These are phyloP conservation scores for Paraphoma sp. DNA, from an alignment of 2,329 filamentous ascomycete species.

Conservation along the genomic window DNA sequence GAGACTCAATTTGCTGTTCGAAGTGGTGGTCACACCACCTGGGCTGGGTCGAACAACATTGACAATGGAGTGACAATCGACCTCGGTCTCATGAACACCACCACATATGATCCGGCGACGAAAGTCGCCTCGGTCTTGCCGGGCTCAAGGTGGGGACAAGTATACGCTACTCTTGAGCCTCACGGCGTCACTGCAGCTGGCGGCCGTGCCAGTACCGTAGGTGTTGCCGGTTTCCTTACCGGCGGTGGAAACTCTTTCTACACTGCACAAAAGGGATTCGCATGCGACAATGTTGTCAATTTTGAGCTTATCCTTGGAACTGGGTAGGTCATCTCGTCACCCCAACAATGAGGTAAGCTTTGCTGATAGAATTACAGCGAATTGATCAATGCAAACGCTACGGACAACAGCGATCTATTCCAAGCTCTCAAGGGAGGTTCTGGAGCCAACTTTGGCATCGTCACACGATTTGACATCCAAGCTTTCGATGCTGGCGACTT, in stretches of 20 bases:
- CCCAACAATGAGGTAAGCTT: slow-evolving; percentile 16
- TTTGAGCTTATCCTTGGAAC: slow-evolving; percentile 47
- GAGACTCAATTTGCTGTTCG: slow-evolving; percentile 31
- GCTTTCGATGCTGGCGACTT: slow-evolving; percentile 29
- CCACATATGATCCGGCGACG: slow-evolving; percentile 12
- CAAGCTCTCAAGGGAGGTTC: slow-evolving; percentile 51
- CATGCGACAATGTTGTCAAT: slow-evolving; percentile 36
- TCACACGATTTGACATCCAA: slow-evolving; percentile 43
- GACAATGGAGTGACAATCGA: slow-evolving; percentile 36
- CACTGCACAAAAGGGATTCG: slow-evolving; percentile 27
- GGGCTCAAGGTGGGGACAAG: slow-evolving; percentile 42
- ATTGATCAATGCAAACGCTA: slow-evolving; percentile 46
- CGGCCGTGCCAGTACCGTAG: slow-evolving; percentile 32
- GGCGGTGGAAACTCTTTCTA: slow-evolving; percentile 39
- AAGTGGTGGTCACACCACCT: slow-evolving; percentile 34
- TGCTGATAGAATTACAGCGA: slow-evolving; percentile 28
- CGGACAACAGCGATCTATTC: slow-evolving; percentile 43
- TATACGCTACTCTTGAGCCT: slow-evolving; percentile 36
- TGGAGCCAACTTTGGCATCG: slow-evolving; percentile 49
- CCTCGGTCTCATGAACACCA: slow-evolving; percentile 30
- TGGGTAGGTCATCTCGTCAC: slow-evolving; percentile 23
- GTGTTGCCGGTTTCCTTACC: slow-evolving; percentile 35
- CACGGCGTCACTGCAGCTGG: slow-evolving; percentile 25
- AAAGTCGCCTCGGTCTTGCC: slow-evolving; percentile 30
- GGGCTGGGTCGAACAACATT: slow-evolving; percentile 39